Evolutionary conservation across 1,284 basidiomycete species (phyloP).

Genomic region (Leccinum fuscescens): DNA sequence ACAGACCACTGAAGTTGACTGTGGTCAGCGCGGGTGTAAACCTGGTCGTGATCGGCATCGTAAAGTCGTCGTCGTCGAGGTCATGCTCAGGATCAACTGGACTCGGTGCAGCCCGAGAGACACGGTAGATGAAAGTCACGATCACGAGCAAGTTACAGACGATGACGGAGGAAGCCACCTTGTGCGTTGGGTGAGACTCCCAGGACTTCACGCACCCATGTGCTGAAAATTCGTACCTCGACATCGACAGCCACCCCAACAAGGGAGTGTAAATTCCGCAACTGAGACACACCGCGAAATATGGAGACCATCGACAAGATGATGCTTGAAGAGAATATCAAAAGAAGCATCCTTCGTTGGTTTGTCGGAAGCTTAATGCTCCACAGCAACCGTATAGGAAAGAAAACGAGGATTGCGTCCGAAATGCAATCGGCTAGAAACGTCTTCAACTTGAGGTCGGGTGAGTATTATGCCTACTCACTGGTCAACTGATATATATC

Average conservation of each 20-base stretch:
- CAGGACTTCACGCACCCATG: background rate
- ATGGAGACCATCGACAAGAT: slow-evolving; percentile 18
- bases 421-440: slow-evolving; percentile 21
- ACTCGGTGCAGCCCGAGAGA: background rate
- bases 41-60: background rate
- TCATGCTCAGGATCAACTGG: background rate
- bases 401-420: slow-evolving; percentile 18
- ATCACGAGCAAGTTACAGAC: slow-evolving; percentile 25
- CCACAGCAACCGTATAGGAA: slow-evolving; percentile 18
- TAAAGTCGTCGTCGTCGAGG: slow-evolving; percentile 4
- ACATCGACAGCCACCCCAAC: slow-evolving; percentile 14
- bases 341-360: slow-evolving; percentile 20
- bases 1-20: background rate
- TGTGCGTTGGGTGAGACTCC: slow-evolving; percentile 5
- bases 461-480: slow-evolving; percentile 8
- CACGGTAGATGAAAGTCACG: slow-evolving; percentile 18
- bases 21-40: slow-evolving; percentile 11
- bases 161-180: slow-evolving; percentile 19
- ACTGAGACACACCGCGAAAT: slow-evolving; percentile 21
- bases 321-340: slow-evolving; percentile 19
- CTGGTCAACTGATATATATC: slow-evolving; percentile 16
- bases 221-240: slow-evolving; percentile 16
- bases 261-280: slow-evolving; percentile 10
- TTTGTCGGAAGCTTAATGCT: slow-evolving; percentile 17
- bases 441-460: background rate